phyloP scores from a whole-genome alignment of 371 early-diverging fungal genomes.

The Actinomortierella wolfii region DNA sequence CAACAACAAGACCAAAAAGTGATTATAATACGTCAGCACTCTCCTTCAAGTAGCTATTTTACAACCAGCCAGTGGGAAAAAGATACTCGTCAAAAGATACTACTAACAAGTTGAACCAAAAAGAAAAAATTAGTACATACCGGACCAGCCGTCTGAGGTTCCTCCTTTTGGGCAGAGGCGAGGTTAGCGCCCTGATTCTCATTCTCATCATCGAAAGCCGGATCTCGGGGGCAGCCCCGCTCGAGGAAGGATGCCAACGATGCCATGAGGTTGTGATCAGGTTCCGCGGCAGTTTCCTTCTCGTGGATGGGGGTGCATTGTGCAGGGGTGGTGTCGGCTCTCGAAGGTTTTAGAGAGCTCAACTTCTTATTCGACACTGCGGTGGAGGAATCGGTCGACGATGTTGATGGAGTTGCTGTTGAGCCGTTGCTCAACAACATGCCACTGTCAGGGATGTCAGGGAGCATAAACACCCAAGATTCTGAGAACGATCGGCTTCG shows the following conservation, averaged over 20 bases:
- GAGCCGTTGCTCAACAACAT: conserved; percentile 1
- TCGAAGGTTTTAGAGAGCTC: neutral
- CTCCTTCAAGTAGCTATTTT: too few species aligned
- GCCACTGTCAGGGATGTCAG: conserved; percentile 9
- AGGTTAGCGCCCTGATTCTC: neutral
- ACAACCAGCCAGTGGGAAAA: neutral
- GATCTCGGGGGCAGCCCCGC: conserved; percentile 4
- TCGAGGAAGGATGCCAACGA: conserved; percentile 20
- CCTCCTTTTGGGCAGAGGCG: neutral
- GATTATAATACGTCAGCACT: too few species aligned
- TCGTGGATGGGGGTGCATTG: conserved; percentile 3
- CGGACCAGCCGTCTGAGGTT: neutral
- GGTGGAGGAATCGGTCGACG: conserved; percentile 1
- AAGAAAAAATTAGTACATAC: too few species aligned
- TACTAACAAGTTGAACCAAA: neutral
- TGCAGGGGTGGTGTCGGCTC: neutral
- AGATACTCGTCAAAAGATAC: neutral
- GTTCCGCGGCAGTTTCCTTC: conserved; percentile 2
- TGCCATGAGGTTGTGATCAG: conserved; percentile 18
- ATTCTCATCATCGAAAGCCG: neutral
- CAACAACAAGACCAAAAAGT: too few species aligned
- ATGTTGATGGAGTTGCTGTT: neutral
- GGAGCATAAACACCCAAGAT: conserved; percentile 21
- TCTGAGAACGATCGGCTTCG: conserved; percentile 26
- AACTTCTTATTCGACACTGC: too few species aligned